These are phyloP conservation scores for Apiospora phragmitis DNA, from an alignment of 2,329 filamentous ascomycete species.

Conservation along the genomic window DNA sequence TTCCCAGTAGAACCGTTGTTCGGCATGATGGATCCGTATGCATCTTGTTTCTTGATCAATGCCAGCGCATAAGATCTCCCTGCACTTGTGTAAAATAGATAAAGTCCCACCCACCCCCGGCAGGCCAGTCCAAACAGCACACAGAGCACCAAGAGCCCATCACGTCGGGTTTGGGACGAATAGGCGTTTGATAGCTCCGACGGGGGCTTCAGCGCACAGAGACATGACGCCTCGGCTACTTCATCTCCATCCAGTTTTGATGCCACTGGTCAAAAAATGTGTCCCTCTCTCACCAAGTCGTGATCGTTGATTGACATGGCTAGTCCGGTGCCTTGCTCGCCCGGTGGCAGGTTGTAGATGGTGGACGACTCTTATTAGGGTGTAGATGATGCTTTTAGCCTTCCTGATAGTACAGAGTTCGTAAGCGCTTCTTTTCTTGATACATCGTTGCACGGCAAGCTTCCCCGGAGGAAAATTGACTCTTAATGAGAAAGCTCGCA, in stretches of 20 bases:
- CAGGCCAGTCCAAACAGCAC: neutral
- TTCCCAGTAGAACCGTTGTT: neutral
- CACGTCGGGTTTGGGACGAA: neutral
- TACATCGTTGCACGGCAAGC: neutral
- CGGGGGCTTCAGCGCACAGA: neutral
- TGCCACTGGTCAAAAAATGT: neutral
- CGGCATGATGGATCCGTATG: constrained; percentile 1
- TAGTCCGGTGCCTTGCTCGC: neutral
- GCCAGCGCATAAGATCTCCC: constrained; percentile 7
- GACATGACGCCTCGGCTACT: neutral
- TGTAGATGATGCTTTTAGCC: neutral
- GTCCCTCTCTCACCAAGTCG: neutral
- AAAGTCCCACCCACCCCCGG: neutral
- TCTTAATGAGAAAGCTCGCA: neutral
- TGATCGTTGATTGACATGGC: neutral
- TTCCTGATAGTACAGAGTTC: neutral
- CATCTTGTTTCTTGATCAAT: constrained; percentile 8
- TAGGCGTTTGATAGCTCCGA: constrained; percentile 7
- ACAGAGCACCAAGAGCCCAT: constrained; percentile 1
- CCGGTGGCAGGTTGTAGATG: neutral
- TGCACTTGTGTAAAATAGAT: constrained; percentile 1
- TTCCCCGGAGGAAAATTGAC: neutral
- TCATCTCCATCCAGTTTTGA: neutral
- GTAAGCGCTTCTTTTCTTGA: neutral
- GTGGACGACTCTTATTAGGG: neutral